Percentiles rank a stretch among this genome's conserved stretches.
Evolutionary conservation across 1,284 basidiomycete genomes (phyloP).

Genomic region (Mycena sp.): DNA sequence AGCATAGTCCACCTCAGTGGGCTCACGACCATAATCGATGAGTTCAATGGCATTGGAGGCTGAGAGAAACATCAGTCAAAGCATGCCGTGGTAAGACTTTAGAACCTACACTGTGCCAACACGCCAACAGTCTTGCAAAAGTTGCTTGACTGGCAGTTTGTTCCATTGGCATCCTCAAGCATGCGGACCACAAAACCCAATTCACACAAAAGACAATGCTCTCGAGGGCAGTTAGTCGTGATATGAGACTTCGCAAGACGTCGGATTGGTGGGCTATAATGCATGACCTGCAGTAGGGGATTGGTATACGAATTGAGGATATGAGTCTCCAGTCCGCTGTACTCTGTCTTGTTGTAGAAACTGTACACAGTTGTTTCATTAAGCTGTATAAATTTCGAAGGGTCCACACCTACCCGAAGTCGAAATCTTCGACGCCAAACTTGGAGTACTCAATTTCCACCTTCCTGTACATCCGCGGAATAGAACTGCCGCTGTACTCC

Average conservation of each 20-base stretch:
- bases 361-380: constrained; percentile 50
- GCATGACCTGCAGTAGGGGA: constrained; percentile 88
- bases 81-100: constrained; percentile 3
- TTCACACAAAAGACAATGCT: constrained; percentile 96
- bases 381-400: constrained; percentile 4
- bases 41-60: constrained; percentile 86
- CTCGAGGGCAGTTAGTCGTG: constrained; percentile 84
- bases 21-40: constrained; percentile 87
- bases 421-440: constrained; percentile 99
- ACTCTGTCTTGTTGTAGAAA: constrained; percentile 91
- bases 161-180: constrained; percentile 94
- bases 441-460: constrained; percentile 99
- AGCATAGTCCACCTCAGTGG: constrained; percentile 78
- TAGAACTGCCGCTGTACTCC: constrained; percentile 62
- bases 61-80: constrained; percentile 33
- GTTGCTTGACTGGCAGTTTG: constrained; percentile 96
- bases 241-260: constrained; percentile 92
- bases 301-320: constrained; percentile 99
- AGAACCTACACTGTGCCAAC: constrained; percentile 72
- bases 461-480: constrained; percentile 88
- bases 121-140: constrained; percentile 94
- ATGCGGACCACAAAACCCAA: constrained; percentile 95
- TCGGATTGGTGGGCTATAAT: constrained; percentile 85
- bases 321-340: constrained; percentile 95
- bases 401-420: constrained; percentile 79